A percentile compares a stretch with the other conserved stretches of the same genome.
Evolutionary conservation across 257 asterid genomes (phyloP).

Genomic region (Solanum okadae): DNA sequence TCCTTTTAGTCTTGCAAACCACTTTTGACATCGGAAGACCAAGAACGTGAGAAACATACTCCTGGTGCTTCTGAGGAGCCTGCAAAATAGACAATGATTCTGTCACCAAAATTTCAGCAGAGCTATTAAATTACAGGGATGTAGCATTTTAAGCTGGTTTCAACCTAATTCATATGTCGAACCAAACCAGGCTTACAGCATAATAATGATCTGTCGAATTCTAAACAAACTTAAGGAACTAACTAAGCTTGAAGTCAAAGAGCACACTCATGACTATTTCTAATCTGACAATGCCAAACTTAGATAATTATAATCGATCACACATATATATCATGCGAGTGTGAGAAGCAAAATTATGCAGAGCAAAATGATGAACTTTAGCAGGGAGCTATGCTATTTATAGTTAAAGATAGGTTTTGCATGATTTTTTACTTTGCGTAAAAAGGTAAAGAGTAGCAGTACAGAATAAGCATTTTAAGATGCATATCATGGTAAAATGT

Average conservation of each 20-base stretch:
- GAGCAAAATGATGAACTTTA: not conserved
- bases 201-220: not conserved
- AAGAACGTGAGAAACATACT: slow-evolving; percentile 76
- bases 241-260: not conserved
- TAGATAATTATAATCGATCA: not conserved
- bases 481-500: not conserved
- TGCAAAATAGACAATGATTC: slow-evolving; percentile 10
- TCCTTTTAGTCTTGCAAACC: slow-evolving; percentile 91
- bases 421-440: not conserved
- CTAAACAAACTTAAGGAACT: not conserved
- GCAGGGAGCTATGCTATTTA: not conserved
- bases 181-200: not conserved
- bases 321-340: not conserved
- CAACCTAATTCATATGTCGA: not conserved
- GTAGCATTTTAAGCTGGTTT: not conserved
- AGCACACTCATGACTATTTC: not conserved
- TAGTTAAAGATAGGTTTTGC: not conserved
- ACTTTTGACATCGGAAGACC: slow-evolving; percentile 98
- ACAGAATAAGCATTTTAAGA: not conserved
- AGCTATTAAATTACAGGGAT: not conserved
- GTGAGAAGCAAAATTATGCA: not conserved
- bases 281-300: not conserved
- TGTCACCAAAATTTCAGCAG: not conserved
- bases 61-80: slow-evolving; percentile 94
- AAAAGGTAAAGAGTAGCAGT: not conserved